Conservation (phyloP, 768 basidiomycete genomes). For the Mycena albidolilacea region DNA sequence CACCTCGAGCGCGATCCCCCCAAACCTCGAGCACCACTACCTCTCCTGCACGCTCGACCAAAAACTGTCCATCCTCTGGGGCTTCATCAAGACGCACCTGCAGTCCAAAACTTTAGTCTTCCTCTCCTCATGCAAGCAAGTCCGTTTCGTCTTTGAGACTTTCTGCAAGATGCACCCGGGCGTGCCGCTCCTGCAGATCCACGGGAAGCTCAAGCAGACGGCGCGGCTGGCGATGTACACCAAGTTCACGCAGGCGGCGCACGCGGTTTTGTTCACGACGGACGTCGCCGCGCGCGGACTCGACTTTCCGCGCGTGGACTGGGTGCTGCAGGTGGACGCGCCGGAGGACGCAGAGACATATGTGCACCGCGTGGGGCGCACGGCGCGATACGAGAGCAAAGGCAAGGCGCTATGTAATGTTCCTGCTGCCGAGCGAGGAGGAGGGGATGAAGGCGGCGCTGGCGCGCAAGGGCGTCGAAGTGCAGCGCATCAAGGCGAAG, state of each 20-base stretch:
- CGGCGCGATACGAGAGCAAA: slow-evolving; percentile 92
- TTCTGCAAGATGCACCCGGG: slow-evolving; percentile 98
- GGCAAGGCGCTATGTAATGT: slow-evolving; percentile 88
- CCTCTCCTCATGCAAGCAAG: slow-evolving; percentile 95
- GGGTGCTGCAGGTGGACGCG: slow-evolving; percentile 96
- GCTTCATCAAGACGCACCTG: slow-evolving; percentile 95
- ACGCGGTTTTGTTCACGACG: slow-evolving; percentile 93
- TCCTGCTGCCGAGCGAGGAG: slow-evolving; percentile 91
- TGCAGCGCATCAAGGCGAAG: slow-evolving; percentile 89
- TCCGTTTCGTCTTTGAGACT: slow-evolving; percentile 95
- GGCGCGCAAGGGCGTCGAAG: slow-evolving; percentile 77
- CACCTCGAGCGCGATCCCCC: slow-evolving; percentile 70
- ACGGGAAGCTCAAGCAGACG: slow-evolving; percentile 97
- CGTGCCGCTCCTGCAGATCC: slow-evolving; percentile 91
- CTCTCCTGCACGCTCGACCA: slow-evolving; percentile 85
- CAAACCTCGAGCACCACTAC: slow-evolving; percentile 91
- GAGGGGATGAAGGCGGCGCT: slow-evolving; percentile 87
- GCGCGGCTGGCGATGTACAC: slow-evolving; percentile 87
- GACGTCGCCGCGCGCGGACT: slow-evolving; percentile 97
- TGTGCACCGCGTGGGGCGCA: slow-evolving; percentile 96
- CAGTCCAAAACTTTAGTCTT: slow-evolving; percentile 95
- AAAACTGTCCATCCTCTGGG: slow-evolving; percentile 94
- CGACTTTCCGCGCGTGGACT: slow-evolving; percentile 96
- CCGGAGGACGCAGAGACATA: slow-evolving; percentile 99
- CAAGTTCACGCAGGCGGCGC: slow-evolving; percentile 85